A percentile compares a stretch with the other conserved stretches of the same genome.
Conservation (phyloP, 208 protist species). For the Leptomonas pyrrhocoris region DNA sequence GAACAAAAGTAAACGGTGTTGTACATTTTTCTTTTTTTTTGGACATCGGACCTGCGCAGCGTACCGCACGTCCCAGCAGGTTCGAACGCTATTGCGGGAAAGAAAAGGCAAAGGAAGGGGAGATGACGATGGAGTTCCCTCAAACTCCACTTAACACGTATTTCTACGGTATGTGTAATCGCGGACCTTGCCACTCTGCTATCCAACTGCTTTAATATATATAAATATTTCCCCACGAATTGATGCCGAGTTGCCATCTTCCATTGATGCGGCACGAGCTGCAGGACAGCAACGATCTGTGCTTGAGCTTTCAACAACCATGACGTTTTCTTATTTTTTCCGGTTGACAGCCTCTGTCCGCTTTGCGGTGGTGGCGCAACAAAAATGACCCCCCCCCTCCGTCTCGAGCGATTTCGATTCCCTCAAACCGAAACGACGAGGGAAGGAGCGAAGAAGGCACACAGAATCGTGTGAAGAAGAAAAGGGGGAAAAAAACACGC, state of each 20-base stretch:
- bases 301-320: not conserved
- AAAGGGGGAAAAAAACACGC: slow-evolving; percentile 7
- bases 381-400: not conserved
- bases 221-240: no score
- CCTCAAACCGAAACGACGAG: slow-evolving; percentile 18
- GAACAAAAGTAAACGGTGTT: slow-evolving; percentile 11
- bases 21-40: not conserved
- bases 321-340: not conserved
- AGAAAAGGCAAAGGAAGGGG: not conserved
- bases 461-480: slow-evolving; percentile 5
- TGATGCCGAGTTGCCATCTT: not conserved
- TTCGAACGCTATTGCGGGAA: not conserved
- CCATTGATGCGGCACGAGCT: not conserved
- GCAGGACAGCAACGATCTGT: not conserved
- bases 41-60: not conserved
- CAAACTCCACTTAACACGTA: not conserved
- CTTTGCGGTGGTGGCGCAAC: no score
- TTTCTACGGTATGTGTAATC: not conserved
- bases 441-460: slow-evolving; percentile 13
- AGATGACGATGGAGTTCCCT: not conserved
- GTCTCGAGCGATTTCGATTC: slow-evolving; percentile 4
- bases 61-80: not conserved
- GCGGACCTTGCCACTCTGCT: no score
- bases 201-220: not conserved
- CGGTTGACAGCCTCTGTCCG: no score